phyloP scores from a whole-genome alignment of 768 basidiomycete genomes.

The Calvatia gigantea region DNA sequence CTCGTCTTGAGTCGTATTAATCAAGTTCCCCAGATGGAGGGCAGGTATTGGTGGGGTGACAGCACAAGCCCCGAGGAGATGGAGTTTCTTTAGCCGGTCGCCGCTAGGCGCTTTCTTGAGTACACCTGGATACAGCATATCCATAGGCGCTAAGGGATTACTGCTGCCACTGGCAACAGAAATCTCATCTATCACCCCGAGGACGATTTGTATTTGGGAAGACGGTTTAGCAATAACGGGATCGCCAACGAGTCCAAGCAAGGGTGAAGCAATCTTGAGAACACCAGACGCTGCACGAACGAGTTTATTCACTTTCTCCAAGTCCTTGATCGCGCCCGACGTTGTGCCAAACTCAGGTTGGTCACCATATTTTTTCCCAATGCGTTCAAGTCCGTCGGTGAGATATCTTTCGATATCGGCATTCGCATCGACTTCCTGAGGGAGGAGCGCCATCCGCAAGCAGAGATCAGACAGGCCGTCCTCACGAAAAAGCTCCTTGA shows the following conservation, averaged over 20 bases:
- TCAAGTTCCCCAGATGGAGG: neutral
- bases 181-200: neutral
- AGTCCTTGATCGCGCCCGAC: too few species aligned
- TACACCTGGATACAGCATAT: neutral
- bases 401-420: neutral
- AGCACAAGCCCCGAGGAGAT: too few species aligned
- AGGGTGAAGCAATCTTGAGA: slow-evolving; percentile 11
- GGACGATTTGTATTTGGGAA: neutral
- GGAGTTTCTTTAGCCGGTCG: too few species aligned
- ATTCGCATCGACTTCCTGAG: neutral
- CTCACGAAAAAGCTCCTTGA: neutral
- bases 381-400: neutral
- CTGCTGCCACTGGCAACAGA: neutral
- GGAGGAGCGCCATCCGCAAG: too few species aligned
- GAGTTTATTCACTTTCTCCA: neutral
- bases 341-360: neutral
- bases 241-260: slow-evolving; percentile 15
- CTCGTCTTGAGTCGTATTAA: too few species aligned
- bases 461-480: neutral
- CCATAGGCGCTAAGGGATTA: neutral
- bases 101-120: neutral
- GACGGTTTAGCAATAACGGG: neutral
- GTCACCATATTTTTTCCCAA: neutral
- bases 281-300: slow-evolving; percentile 11
- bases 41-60: neutral